Percentiles rank a stretch among this genome's conserved stretches.
phyloP scores from a whole-genome alignment of 179 eudicot species.

The Dionaea muscipula region DNA sequence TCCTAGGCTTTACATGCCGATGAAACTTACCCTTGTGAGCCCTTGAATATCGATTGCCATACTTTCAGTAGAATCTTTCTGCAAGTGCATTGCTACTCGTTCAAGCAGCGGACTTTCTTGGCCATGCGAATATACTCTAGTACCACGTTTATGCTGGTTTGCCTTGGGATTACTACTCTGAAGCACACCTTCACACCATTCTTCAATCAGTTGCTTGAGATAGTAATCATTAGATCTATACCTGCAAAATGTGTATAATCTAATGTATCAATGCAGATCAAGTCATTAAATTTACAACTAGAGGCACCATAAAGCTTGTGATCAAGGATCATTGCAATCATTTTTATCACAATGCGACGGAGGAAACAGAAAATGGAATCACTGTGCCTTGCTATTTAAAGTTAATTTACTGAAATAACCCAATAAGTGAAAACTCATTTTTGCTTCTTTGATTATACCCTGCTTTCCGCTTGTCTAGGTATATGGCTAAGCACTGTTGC shows the following conservation, averaged over 20 bases:
- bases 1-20: too few species aligned
- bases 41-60: constrained; percentile 66
- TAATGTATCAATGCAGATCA: not conserved
- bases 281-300: not conserved
- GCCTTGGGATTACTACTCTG: constrained; percentile 29
- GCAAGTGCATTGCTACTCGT: constrained; percentile 73
- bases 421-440: too few species aligned
- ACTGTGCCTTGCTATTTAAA: too few species aligned
- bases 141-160: constrained; percentile 20
- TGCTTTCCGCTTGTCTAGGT: constrained; percentile 87
- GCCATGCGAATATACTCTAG: constrained; percentile 28
- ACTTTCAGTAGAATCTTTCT: constrained; percentile 39
- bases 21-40: constrained; percentile 53
- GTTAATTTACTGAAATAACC: too few species aligned
- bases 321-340: too few species aligned
- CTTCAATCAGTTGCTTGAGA: constrained; percentile 86
- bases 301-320: too few species aligned
- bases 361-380: too few species aligned
- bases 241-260: constrained; percentile 22
- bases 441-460: constrained; percentile 38
- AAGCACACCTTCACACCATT: constrained; percentile 92
- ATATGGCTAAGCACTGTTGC: constrained; percentile 76
- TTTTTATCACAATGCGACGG: too few species aligned
- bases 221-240: constrained; percentile 73
- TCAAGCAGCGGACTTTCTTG: constrained; percentile 66